Conservation (phyloP, 1,284 basidiomycete genomes). For the Serendipita sp. region DNA sequence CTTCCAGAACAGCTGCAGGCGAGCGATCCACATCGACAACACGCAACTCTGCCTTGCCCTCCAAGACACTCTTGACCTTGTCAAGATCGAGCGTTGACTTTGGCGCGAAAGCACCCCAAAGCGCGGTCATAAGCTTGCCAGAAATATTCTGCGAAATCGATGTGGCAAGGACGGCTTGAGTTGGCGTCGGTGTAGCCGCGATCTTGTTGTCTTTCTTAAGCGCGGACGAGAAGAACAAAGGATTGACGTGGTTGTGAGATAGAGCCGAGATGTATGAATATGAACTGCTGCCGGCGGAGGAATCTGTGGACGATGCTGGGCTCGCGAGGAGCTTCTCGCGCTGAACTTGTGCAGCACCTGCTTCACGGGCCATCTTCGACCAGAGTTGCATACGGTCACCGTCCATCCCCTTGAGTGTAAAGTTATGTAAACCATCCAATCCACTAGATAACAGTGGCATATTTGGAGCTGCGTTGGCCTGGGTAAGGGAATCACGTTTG, state of each 20-base stretch:
- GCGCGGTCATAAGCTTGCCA: constrained; percentile 47
- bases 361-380: constrained; percentile 55
- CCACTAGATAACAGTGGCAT: neutral
- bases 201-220: neutral
- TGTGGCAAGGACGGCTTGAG: constrained; percentile 41
- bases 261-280: constrained; percentile 14
- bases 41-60: constrained; percentile 57
- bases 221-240: constrained; percentile 8
- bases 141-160: constrained; percentile 58
- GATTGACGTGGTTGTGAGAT: constrained; percentile 10
- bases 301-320: constrained; percentile 1
- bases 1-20: constrained; percentile 2
- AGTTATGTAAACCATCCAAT: constrained; percentile 3
- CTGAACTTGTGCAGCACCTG: constrained; percentile 16
- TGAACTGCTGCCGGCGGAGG: constrained; percentile 18
- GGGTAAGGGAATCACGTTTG: neutral
- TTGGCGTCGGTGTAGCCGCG: constrained; percentile 5
- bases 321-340: neutral
- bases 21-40: constrained; percentile 49
- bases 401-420: constrained; percentile 55
- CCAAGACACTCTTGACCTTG: constrained; percentile 60
- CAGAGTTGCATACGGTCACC: constrained; percentile 76
- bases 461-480: neutral
- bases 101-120: constrained; percentile 60
- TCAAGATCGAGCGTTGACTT: constrained; percentile 47